Evolutionary conservation across 2,329 filamentous ascomycete species (phyloP).

Genomic region (Cladobotryum protrusum): DNA sequence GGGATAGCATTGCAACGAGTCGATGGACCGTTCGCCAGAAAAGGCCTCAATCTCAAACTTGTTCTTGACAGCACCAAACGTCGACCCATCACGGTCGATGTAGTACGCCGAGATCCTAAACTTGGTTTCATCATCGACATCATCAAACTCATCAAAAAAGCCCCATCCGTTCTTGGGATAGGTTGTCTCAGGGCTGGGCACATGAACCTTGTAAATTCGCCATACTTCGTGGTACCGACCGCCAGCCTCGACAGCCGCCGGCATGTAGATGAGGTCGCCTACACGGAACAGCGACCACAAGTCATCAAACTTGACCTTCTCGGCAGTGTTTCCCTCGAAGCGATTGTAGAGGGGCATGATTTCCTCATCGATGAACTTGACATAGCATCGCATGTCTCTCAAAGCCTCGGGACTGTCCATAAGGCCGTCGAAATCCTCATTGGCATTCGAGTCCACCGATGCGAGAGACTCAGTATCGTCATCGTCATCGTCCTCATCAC

Average conservation of each 20-base stretch:
- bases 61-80: conserved; percentile 32
- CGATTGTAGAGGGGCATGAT: conserved; percentile 31
- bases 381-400: conserved; percentile 36
- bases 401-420: conserved; percentile 35
- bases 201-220: conserved; percentile 29
- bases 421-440: conserved; percentile 28
- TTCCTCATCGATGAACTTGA: conserved; percentile 38
- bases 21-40: conserved; percentile 32
- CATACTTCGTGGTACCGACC: conserved; percentile 35
- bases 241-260: conserved; percentile 26
- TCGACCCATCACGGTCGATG: conserved; percentile 35
- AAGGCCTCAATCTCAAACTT: conserved; percentile 32
- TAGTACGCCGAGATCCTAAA: conserved; percentile 36
- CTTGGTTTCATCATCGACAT: conserved; percentile 22
- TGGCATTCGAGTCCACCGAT: conserved; percentile 32
- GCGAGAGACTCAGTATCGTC: conserved; percentile 27
- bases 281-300: conserved; percentile 36
- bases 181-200: conserved; percentile 24
- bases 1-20: conserved; percentile 32
- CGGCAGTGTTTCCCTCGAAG: conserved; percentile 21
- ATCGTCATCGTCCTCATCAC: conserved; percentile 16
- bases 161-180: conserved; percentile 29
- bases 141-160: conserved; percentile 29
- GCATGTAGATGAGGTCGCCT: conserved; percentile 37
- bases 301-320: conserved; percentile 34